These are phyloP conservation scores for Capsicum rhomboideum DNA, from an alignment of 257 asterid genomes.

Conservation along the genomic window DNA sequence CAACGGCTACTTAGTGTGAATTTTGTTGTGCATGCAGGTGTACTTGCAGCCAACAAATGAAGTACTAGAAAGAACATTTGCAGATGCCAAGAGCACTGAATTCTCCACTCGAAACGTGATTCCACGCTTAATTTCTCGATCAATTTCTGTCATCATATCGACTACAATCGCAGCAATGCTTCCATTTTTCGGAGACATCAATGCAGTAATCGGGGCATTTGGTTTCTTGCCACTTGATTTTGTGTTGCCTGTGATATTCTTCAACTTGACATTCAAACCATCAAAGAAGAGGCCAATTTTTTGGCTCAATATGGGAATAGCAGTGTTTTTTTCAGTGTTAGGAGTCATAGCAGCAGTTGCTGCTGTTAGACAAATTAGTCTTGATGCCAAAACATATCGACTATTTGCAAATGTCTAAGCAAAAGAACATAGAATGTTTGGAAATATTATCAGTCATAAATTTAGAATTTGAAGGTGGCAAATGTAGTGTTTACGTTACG, in stretches of 20 bases:
- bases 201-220: conserved; percentile 73
- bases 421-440: too few species aligned
- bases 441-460: too few species aligned
- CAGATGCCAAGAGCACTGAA: conserved; percentile 48
- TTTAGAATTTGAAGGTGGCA: too few species aligned
- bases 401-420: conserved; percentile 60
- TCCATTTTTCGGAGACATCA: conserved; percentile 83
- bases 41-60: conserved; percentile 93
- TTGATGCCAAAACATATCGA: conserved; percentile 64
- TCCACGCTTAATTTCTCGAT: conserved; percentile 59
- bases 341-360: conserved; percentile 70
- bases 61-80: conserved; percentile 57
- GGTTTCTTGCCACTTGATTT: conserved; percentile 92
- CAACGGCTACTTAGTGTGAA: neutral
- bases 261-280: conserved; percentile 73
- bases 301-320: conserved; percentile 57
- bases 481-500: too few species aligned
- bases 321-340: conserved; percentile 45
- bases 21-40: conserved; percentile 32
- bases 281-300: conserved; percentile 39
- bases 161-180: conserved; percentile 85
- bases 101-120: conserved; percentile 58
- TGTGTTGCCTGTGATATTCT: conserved; percentile 77
- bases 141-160: conserved; percentile 49
- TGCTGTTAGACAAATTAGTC: conserved; percentile 75